phyloP scores from a whole-genome alignment of 345 rosid genomes.

The Punica granatum region DNA sequence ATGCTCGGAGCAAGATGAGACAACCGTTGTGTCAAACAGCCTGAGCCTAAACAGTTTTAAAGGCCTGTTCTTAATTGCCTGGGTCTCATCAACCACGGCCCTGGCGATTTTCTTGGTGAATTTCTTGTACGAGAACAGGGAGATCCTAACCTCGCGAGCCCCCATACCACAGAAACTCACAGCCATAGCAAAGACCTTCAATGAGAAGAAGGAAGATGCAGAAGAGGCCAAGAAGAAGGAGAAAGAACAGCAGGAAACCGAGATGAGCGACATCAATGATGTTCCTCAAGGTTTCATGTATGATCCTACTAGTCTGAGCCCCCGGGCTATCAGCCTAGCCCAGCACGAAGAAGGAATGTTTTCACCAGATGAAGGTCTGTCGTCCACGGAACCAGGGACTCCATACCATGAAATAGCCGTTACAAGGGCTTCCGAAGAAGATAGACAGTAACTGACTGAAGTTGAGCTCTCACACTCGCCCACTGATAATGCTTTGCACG shows the following conservation, averaged over 20 bases:
- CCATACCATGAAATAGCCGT: neutral
- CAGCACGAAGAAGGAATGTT: conserved; percentile 10
- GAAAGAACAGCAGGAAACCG: neutral
- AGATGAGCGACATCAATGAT: neutral
- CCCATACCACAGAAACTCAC: conserved; percentile 2
- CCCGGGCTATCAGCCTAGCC: conserved; percentile 1
- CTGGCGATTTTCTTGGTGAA: conserved; percentile 4
- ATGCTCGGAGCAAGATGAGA: neutral
- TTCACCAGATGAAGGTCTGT: neutral
- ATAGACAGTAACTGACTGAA: neutral
- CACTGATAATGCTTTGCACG: too few species aligned
- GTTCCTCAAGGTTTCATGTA: conserved; percentile 6
- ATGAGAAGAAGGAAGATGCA: conserved; percentile 11
- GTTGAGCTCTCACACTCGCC: too few species aligned
- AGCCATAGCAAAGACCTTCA: conserved; percentile 2
- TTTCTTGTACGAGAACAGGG: neutral
- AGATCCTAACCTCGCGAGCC: conserved; percentile 1
- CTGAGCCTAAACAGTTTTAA: conserved; percentile 10
- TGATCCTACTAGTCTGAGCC: neutral
- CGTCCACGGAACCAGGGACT: neutral
- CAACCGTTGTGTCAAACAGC: neutral
- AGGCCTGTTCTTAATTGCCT: conserved; percentile 12
- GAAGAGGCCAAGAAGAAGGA: neutral
- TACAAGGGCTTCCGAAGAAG: neutral
- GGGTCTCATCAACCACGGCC: conserved; percentile 6